Evolutionary conservation across 2,329 filamentous ascomycete species (phyloP).

Genomic region (Coniochaeta pulveracea): DNA sequence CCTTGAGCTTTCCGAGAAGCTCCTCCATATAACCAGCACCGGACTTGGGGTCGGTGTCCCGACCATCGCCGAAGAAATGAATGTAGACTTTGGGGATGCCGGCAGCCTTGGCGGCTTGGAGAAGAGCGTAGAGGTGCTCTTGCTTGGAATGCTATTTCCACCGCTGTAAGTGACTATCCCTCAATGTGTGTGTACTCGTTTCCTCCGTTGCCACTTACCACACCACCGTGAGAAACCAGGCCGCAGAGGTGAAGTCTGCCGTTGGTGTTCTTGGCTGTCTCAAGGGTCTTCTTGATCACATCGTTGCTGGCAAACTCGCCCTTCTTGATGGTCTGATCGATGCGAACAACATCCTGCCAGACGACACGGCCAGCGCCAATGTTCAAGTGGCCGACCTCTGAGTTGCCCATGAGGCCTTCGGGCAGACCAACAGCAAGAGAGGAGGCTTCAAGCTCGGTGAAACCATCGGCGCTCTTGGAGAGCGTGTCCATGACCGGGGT

Average conservation of each 20-base stretch:
- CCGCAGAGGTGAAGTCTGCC: conserved; percentile 87
- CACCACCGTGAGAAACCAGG: conserved; percentile 89
- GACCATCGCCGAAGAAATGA: conserved; percentile 97
- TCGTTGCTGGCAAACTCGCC: conserved; percentile 64
- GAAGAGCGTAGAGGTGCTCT: conserved; percentile 77
- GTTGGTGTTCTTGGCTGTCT: conserved; percentile 73
- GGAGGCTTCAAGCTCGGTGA: conserved; percentile 87
- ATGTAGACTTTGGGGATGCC: conserved; percentile 87
- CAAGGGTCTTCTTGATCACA: conserved; percentile 67
- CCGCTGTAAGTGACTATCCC: conserved; percentile 7
- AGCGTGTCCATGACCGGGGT: conserved; percentile 94
- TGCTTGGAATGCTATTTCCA: conserved; percentile 71
- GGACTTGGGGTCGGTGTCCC: conserved; percentile 96
- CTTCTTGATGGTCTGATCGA: conserved; percentile 86
- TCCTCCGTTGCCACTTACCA: conserved; percentile 33
- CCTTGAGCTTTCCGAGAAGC: conserved; percentile 67
- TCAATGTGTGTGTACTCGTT: too few relatives aligned
- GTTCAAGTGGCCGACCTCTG: conserved; percentile 96
- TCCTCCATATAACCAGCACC: conserved; percentile 79
- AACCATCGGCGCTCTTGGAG: conserved; percentile 71
- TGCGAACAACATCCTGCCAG: conserved; percentile 96
- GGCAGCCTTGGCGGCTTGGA: conserved; percentile 82
- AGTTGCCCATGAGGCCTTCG: conserved; percentile 97
- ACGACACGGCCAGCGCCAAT: conserved; percentile 95
- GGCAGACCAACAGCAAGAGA: conserved; percentile 92